phyloP scores from a whole-genome alignment of 768 basidiomycete species.

The Calocybe gangraenosa region DNA sequence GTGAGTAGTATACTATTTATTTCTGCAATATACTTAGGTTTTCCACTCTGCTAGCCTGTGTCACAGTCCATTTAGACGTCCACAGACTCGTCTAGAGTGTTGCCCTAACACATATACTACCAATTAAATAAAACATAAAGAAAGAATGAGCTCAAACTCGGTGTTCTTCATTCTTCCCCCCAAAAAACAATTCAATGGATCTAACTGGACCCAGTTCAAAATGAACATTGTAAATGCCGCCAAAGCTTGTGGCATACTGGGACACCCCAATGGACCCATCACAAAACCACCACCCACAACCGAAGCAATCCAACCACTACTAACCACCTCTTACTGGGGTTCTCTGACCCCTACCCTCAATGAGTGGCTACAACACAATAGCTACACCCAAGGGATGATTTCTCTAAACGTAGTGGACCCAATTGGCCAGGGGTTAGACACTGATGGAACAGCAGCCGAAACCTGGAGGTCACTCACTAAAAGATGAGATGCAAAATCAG shows the following conservation, averaged over 20 bases:
- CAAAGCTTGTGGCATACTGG: not conserved
- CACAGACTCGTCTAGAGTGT: no score
- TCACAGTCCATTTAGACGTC: no score
- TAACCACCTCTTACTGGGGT: not conserved
- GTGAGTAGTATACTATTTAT: no score
- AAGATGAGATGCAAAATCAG: not conserved
- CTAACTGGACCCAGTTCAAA: no score
- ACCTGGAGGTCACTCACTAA: not conserved
- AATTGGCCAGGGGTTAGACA: not conserved
- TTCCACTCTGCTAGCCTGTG: no score
- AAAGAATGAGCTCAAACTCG: no score
- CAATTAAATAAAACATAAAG: no score
- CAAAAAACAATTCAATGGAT: no score
- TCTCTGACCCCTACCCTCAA: not conserved
- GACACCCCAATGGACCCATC: not conserved
- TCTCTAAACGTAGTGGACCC: not conserved
- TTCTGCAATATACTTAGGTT: no score
- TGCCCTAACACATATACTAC: no score
- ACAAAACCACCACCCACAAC: not conserved
- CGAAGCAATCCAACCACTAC: not conserved
- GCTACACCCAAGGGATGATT: not conserved
- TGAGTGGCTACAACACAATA: not conserved
- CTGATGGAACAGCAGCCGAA: not conserved
- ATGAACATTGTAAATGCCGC: not conserved
- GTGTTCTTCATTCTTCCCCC: no score